Conservation (phyloP, 768 basidiomycete species). For the Suillus sp. region DNA sequence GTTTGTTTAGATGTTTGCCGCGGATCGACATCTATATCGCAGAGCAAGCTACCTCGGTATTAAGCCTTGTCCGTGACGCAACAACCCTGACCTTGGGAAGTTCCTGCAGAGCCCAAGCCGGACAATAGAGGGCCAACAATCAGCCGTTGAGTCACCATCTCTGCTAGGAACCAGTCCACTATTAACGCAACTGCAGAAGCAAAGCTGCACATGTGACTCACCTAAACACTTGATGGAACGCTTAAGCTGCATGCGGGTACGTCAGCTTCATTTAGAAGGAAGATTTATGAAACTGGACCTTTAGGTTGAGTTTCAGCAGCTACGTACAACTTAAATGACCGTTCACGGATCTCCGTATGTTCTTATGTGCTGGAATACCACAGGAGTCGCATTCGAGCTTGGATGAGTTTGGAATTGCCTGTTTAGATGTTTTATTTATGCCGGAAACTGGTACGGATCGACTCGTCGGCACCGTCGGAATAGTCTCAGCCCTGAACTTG, state of each 20-base stretch:
- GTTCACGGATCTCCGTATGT: conserved; percentile 65
- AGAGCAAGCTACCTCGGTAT: conserved; percentile 61
- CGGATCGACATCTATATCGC: conserved; percentile 42
- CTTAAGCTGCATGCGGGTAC: conserved; percentile 78
- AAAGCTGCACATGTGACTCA: conserved; percentile 40
- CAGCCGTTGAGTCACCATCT: conserved; percentile 50
- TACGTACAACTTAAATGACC: not conserved
- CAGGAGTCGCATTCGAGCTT: conserved; percentile 13
- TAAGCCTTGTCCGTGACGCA: conserved; percentile 67
- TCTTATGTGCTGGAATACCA: conserved; percentile 61
- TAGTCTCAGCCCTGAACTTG: not conserved
- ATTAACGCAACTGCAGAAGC: conserved; percentile 67
- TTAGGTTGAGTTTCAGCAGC: not conserved
- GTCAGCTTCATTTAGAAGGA: conserved; percentile 16
- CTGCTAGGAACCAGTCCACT: conserved; percentile 85
- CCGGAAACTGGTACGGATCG: not conserved
- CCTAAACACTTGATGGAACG: conserved; percentile 51
- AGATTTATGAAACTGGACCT: not conserved
- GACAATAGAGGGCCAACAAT: conserved; percentile 27
- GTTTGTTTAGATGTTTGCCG: not conserved
- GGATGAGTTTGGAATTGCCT: not conserved
- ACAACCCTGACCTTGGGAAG: conserved; percentile 51
- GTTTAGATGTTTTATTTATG: not conserved
- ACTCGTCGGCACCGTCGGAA: not conserved
- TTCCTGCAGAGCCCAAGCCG: not conserved